Percentiles rank a stretch among this genome's conserved stretches.
phyloP scores from a whole-genome alignment of 2,329 filamentous ascomycete genomes.

The Colletotrichum neosansevieriae region DNA sequence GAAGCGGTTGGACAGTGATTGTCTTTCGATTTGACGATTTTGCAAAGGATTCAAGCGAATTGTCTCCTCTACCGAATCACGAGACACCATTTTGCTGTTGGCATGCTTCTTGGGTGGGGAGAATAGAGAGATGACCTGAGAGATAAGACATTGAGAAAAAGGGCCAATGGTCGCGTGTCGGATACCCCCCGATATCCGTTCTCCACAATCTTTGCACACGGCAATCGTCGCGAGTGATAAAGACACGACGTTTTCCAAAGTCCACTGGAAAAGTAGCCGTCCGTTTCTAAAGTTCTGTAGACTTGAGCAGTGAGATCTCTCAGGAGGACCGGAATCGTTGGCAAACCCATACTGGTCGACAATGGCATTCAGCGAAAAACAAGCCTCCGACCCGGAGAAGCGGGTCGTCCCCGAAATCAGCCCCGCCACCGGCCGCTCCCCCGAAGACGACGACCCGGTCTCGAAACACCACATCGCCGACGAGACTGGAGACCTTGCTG shows the following conservation, averaged over 20 bases:
- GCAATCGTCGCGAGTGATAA: constrained; percentile 14
- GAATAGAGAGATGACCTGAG: constrained; percentile 1
- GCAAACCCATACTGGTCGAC: too few relatives aligned
- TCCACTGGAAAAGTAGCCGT: not conserved
- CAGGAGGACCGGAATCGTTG: not conserved
- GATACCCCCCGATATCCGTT: constrained; percentile 20
- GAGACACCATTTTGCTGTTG: not conserved
- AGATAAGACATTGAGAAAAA: constrained; percentile 34
- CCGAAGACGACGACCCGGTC: constrained; percentile 21
- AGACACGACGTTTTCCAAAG: not conserved
- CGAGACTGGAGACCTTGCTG: constrained; percentile 30
- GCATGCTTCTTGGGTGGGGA: not conserved
- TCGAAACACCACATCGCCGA: constrained; percentile 34
- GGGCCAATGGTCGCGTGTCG: constrained; percentile 31
- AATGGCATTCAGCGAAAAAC: constrained; percentile 23
- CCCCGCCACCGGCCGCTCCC: constrained; percentile 11
- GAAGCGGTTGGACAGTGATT: too few relatives aligned
- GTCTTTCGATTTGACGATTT: not conserved
- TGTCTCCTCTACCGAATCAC: not conserved
- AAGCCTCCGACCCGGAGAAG: constrained; percentile 32
- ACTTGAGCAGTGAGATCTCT: not conserved
- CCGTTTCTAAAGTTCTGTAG: not conserved
- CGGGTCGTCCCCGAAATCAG: constrained; percentile 21
- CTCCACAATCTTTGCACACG: constrained; percentile 9
- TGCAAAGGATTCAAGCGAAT: not conserved